Conservation (phyloP, 768 basidiomycete species). For the Suillus bovinus region DNA sequence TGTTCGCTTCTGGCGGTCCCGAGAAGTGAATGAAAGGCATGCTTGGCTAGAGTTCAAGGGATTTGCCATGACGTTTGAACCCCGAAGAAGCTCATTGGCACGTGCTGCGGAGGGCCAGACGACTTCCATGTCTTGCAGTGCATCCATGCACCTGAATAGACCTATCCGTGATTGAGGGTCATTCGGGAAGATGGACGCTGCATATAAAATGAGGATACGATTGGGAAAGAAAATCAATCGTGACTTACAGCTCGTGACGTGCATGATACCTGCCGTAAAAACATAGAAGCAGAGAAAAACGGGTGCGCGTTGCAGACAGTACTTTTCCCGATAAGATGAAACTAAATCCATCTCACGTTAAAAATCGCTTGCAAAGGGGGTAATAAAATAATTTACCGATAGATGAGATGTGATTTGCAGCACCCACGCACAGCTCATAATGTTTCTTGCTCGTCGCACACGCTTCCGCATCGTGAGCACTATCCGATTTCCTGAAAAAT, state of each 20-base stretch:
- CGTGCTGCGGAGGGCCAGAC: conserved; percentile 80
- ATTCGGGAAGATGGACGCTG: conserved; percentile 62
- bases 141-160: conserved; percentile 65
- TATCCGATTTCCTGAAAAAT: conserved; percentile 36
- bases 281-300: conserved; percentile 79
- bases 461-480: conserved; percentile 51
- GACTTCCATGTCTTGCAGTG: conserved; percentile 61
- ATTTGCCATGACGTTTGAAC: conserved; percentile 46
- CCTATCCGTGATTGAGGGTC: conserved; percentile 72
- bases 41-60: conserved; percentile 1
- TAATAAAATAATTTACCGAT: conserved; percentile 45
- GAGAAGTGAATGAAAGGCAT: conserved; percentile 10
- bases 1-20: conserved; percentile 56
- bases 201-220: conserved; percentile 2
- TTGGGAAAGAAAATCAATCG: not conserved
- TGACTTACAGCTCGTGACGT: conserved; percentile 66
- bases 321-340: conserved; percentile 59
- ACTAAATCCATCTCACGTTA: conserved; percentile 36
- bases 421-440: conserved; percentile 72
- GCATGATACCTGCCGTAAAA: conserved; percentile 81
- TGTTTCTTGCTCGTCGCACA: conserved; percentile 58
- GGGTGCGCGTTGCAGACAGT: conserved; percentile 58
- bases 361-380: not conserved
- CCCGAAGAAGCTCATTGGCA: conserved; percentile 70
- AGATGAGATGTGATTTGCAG: conserved; percentile 77